phyloP scores from a whole-genome alignment of 257 asterid species.

The Coffea eugenioides region DNA sequence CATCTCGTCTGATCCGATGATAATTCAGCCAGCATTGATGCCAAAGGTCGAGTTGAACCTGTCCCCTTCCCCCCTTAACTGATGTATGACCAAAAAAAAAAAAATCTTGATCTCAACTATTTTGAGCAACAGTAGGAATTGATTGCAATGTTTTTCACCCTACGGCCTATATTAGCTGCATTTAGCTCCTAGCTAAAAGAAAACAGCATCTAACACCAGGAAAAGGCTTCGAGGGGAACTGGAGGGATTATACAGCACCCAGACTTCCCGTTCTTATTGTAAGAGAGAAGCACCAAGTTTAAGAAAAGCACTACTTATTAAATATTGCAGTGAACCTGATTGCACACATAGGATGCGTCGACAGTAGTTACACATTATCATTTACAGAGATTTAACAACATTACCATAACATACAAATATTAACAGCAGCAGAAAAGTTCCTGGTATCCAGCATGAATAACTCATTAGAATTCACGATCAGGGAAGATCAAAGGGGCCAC shows the following conservation, averaged over 20 bases:
- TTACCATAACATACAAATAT: neutral
- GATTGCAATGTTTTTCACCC: neutral
- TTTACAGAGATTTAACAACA: conserved; percentile 9
- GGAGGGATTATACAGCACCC: neutral
- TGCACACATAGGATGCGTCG: neutral
- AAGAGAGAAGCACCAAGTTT: neutral
- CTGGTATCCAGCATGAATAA: neutral
- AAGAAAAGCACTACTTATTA: neutral
- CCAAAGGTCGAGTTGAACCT: too few relatives aligned
- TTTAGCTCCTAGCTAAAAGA: neutral
- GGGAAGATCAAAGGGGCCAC: conserved; percentile 71
- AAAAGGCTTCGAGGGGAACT: neutral
- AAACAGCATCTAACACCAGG: neutral
- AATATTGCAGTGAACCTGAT: neutral
- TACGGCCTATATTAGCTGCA: neutral
- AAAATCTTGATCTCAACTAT: too few relatives aligned
- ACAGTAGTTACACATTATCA: neutral
- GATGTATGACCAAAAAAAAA: too few relatives aligned
- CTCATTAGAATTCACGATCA: conserved; percentile 73
- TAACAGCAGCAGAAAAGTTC: neutral
- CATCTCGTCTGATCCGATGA: too few relatives aligned
- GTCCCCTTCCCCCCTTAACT: too few relatives aligned
- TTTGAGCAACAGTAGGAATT: neutral
- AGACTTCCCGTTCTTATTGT: neutral
- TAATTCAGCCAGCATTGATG: too few relatives aligned